phyloP scores from a whole-genome alignment of 1,284 basidiomycete genomes.

The Boletus subluridellus region DNA sequence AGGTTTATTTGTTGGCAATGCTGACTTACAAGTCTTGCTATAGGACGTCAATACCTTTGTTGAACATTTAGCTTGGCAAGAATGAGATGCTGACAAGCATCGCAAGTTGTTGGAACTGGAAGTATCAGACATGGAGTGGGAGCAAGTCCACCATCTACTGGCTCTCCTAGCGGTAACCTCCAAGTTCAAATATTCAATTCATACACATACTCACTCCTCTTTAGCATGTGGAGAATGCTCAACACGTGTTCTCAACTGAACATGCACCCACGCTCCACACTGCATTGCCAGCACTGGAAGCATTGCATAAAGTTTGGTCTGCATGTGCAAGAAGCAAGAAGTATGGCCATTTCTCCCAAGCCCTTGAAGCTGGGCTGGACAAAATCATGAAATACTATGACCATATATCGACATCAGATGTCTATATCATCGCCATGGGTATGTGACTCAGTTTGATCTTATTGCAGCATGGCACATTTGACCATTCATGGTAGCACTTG shows the following conservation, averaged over 20 bases:
- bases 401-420: background rate
- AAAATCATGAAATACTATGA: background rate
- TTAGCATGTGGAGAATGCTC: background rate
- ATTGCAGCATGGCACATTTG: no score
- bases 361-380: background rate
- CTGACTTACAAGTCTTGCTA: background rate
- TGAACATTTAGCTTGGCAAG: background rate
- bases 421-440: background rate
- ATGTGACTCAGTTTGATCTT: background rate
- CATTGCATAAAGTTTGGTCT: background rate
- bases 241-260: background rate
- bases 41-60: background rate
- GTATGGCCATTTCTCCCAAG: background rate
- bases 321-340: background rate
- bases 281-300: background rate
- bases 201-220: no score
- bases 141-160: background rate
- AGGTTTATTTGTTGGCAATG: no score
- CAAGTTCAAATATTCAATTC: no score
- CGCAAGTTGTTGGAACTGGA: background rate
- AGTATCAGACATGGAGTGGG: background rate
- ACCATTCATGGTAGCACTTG: background rate
- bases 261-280: background rate
- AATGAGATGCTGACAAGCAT: background rate
- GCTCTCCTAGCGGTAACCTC: no score